Percentiles rank a stretch among this genome's conserved stretches.
Evolutionary conservation across 1,139 yeast species (phyloP).

Genomic region (Kluyveromyces sp.): DNA sequence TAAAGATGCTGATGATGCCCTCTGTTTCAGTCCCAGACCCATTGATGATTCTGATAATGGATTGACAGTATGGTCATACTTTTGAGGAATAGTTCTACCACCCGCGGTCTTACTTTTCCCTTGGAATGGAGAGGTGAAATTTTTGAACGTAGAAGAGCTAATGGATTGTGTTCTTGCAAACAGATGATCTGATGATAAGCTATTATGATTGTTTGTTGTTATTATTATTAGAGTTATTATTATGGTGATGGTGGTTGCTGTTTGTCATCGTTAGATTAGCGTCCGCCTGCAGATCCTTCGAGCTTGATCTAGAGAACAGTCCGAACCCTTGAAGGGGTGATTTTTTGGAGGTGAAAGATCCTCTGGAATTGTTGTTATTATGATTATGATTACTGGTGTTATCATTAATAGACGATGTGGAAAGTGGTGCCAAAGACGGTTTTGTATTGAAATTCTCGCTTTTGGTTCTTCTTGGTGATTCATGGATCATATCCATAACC

Average conservation of each 20-base stretch:
- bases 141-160: constrained; percentile 28
- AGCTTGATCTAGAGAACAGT: constrained; percentile 24
- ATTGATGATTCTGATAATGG: constrained; percentile 17
- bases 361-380: constrained; percentile 1
- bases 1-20: constrained; percentile 31
- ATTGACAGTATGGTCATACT: constrained; percentile 28
- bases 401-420: constrained; percentile 13
- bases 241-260: too few relatives aligned
- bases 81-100: constrained; percentile 39
- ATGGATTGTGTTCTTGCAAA: constrained; percentile 30
- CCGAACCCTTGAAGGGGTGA: constrained; percentile 29
- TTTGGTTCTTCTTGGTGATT: constrained; percentile 13
- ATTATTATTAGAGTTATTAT: background rate
- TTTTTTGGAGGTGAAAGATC: constrained; percentile 19
- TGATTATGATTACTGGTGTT: background rate
- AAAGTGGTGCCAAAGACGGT: constrained; percentile 26
- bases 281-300: constrained; percentile 19
- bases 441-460: constrained; percentile 18
- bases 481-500: constrained; percentile 1
- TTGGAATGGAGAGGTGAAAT: constrained; percentile 27
- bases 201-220: background rate
- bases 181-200: constrained; percentile 5
- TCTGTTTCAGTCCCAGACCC: constrained; percentile 32
- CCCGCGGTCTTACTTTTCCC: constrained; percentile 32
- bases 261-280: constrained; percentile 4